phyloP scores from a whole-genome alignment of 1,284 basidiomycete genomes.

The Phellinidium pouzarii region DNA sequence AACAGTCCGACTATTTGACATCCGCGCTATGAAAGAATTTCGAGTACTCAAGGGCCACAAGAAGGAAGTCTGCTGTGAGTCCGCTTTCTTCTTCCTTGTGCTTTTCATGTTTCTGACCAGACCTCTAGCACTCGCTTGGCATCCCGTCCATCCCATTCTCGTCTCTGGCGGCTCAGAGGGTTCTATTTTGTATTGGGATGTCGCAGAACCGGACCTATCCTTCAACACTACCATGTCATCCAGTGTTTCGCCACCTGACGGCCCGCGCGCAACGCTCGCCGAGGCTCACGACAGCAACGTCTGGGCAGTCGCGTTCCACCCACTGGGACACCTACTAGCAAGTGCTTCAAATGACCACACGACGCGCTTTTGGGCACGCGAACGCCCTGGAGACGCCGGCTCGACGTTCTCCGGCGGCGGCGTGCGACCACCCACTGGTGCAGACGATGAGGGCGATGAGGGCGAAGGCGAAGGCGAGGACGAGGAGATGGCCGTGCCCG shows the following conservation, averaged over 20 bases:
- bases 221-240: constrained; percentile 18
- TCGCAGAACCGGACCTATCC: constrained; percentile 47
- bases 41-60: constrained; percentile 89
- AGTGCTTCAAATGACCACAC: constrained; percentile 95
- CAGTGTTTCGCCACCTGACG: constrained; percentile 31
- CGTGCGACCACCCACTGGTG: constrained; percentile 66
- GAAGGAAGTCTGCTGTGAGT: constrained; percentile 95
- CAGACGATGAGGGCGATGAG: constrained; percentile 47
- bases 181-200: constrained; percentile 88
- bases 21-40: constrained; percentile 95
- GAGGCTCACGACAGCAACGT: constrained; percentile 97
- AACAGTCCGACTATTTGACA: constrained; percentile 94
- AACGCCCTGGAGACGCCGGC: constrained; percentile 68
- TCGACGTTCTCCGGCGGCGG: constrained; percentile 69
- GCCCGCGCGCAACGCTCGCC: constrained; percentile 75
- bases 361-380: constrained; percentile 94
- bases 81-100: background rate
- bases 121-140: constrained; percentile 80
- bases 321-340: constrained; percentile 90
- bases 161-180: constrained; percentile 94
- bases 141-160: constrained; percentile 88
- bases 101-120: background rate
- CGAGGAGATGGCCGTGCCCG: constrained; percentile 39
- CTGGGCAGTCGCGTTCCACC: constrained; percentile 94
- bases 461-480: constrained; percentile 54